Base-by-base conservation (phyloP, 805 yeast genomes). In the Diddensiella caesifluorescens region DNA sequence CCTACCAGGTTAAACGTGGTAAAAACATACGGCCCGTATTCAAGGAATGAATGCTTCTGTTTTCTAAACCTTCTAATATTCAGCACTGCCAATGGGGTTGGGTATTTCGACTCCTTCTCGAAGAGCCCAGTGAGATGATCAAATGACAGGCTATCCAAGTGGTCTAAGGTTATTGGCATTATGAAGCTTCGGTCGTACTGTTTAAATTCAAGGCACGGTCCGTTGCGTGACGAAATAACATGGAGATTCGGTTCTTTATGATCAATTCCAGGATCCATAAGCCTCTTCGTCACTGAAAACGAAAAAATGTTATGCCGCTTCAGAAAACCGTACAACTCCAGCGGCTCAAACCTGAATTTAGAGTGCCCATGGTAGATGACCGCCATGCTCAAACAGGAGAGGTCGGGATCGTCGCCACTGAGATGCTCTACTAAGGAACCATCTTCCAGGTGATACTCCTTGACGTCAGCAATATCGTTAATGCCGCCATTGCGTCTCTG, bases 251-350 rank as follows among this genome's bases (percentile, higher is more conserved):
- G 19, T n/a, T 29, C 16, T 6, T 29, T 7, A 13, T 13, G 6
- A 10, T 29, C 27, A 12, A n/a, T 10, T 13, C 23, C 12, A 2
- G 46, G 46, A 15, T 27, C 37, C 27, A 45, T 23, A 18, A 38
- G 15, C n/a, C 12, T 30, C 23, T 44, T 42, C 15, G 49, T 29
- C 5, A 45, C 13, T 7, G 48, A 18, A 19, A 44, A 31, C 12
- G 42, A 34, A 22, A 47, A 38, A 12, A 46, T 39, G 16, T 34
- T 13, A 21, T 45, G 44, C 18, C 25, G 22, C 7, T 46, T 22
- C 27, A 46, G 26, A 21, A 46, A 35, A 12, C 34, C 21, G 25
- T 46, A 46, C 5, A 44, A 21, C 12, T 29, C 15, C 7, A 23
- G 39, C 5, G 48, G 35, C 16, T 39, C 35, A 36, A 46, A 46